Conservation (phyloP, 352 stramenopile genomes). For the Phytophthora pisi region DNA sequence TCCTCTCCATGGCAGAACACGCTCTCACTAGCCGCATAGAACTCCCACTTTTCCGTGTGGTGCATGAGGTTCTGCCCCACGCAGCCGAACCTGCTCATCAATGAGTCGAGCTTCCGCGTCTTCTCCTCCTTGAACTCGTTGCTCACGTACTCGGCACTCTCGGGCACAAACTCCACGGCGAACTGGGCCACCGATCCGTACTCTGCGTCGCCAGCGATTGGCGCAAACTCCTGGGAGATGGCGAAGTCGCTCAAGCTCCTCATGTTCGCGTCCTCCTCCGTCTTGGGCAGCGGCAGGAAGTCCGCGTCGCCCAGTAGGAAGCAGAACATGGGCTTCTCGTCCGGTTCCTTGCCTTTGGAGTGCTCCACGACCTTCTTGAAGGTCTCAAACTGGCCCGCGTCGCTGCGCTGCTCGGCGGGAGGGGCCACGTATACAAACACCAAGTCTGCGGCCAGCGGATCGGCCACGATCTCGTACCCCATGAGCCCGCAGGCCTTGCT, state of each 20-base stretch:
- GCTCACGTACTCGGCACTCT: conserved; percentile 30
- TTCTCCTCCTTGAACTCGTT: conserved; percentile 42
- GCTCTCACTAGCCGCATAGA: conserved; percentile 57
- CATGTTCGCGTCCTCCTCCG: conserved; percentile 57
- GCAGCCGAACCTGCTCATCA: conserved; percentile 80
- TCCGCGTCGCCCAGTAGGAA: conserved; percentile 70
- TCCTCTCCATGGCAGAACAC: conserved; percentile 47
- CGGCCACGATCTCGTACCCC: conserved; percentile 46
- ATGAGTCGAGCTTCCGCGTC: conserved; percentile 40
- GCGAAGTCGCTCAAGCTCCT: conserved; percentile 80
- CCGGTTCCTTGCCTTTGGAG: conserved; percentile 11
- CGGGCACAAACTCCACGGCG: conserved; percentile 73
- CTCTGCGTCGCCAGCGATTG: conserved; percentile 42
- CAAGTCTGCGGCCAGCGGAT: conserved; percentile 40
- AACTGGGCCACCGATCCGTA: conserved; percentile 71
- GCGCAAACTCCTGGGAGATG: conserved; percentile 74
- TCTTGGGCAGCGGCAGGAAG: conserved; percentile 57
- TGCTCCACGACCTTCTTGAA: conserved; percentile 48
- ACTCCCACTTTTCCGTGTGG: conserved; percentile 84
- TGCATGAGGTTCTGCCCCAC: conserved; percentile 84
- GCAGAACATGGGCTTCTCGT: conserved; percentile 65
- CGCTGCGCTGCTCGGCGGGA: conserved; percentile 44
- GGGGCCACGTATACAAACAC: conserved; percentile 72
- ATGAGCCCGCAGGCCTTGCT: conserved; percentile 51
- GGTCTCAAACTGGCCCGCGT: conserved; percentile 46